phyloP scores from a whole-genome alignment of 495 filamentous ascomycete genomes.

The Hyaloscypha bicolor region DNA sequence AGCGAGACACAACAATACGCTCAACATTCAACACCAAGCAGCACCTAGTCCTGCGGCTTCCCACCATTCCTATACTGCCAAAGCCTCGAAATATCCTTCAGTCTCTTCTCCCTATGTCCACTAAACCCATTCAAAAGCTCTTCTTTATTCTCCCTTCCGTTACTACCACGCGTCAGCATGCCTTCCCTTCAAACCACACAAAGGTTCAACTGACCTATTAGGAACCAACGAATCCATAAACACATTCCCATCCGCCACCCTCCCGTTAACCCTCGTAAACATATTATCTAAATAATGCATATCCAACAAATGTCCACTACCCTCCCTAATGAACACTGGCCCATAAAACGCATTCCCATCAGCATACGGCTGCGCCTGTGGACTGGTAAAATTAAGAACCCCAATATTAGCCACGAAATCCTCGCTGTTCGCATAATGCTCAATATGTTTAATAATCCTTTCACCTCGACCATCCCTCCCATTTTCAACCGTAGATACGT shows the following conservation, averaged over 20 bases:
- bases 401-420: constrained; percentile 27
- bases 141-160: background rate
- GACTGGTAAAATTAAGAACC: constrained; percentile 18
- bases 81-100: constrained; percentile 28
- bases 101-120: background rate
- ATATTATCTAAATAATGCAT: constrained; percentile 26
- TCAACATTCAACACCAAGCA: no score
- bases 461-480: constrained; percentile 30
- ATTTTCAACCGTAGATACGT: constrained; percentile 9
- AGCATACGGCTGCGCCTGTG: constrained; percentile 20
- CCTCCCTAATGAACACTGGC: constrained; percentile 14
- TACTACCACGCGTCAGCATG: background rate
- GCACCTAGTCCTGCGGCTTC: constrained; percentile 3
- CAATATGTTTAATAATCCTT: constrained; percentile 65
- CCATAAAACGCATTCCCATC: constrained; percentile 23
- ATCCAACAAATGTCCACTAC: constrained; percentile 22
- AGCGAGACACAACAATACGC: no score
- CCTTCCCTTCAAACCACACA: no score
- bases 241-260: constrained; percentile 21
- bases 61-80: constrained; percentile 26
- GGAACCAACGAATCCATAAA: constrained; percentile 21
- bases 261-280: constrained; percentile 22
- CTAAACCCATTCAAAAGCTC: background rate
- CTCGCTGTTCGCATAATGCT: constrained; percentile 74
- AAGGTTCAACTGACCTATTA: background rate